Evolutionary conservation across 2,329 filamentous ascomycete species (phyloP), one percentile per base, ranked within the genome.

Genomic region (Pseudogymnoascus sp.): DNA sequence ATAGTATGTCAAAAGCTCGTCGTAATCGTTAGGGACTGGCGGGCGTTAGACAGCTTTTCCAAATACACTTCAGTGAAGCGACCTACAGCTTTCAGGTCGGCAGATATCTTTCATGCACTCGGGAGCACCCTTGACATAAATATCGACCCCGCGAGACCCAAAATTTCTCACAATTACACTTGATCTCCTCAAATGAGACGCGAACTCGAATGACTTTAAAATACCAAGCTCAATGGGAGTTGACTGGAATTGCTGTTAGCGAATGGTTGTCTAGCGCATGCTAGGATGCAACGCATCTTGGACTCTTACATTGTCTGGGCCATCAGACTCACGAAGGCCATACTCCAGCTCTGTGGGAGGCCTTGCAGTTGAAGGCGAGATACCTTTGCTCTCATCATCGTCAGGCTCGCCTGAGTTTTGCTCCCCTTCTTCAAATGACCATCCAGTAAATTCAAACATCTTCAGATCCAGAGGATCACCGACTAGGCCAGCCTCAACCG

Each of bases 71-170:
- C 3, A 44, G 57, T 60, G 15, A 41, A 47, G 1, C 17, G 41
- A 47, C 33, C 85, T 71, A 90, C 86, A 90, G 73, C 85, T 93
- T 66, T 92, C 88, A 0, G 89, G 80, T 9, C 83, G 82, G 74
- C 94, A 99, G 40, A 99, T 97, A 21, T 94, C 91, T 66, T 87
- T 89, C 88, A 99, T 96, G 68, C 91, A 93, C 74, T 99, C 94
- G 1, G 94, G 94, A 5, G 95, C 94, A 33, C 94, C 94, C 74
- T 99, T 99, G 64, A 97, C 93, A 72, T 91, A 99, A 40, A 97
- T 83, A 68, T 92, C 88, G 47, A 87, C 92, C 64, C 89, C 92
- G 67, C 85, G 86, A 64, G 90, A 86, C 4, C 92, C 91, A 72
- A 96, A 96, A 58, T 90, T 88, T 61, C 92, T 84, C 13, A 97